phyloP scores from a whole-genome alignment of 257 asterid genomes.

The Vinca minor region DNA sequence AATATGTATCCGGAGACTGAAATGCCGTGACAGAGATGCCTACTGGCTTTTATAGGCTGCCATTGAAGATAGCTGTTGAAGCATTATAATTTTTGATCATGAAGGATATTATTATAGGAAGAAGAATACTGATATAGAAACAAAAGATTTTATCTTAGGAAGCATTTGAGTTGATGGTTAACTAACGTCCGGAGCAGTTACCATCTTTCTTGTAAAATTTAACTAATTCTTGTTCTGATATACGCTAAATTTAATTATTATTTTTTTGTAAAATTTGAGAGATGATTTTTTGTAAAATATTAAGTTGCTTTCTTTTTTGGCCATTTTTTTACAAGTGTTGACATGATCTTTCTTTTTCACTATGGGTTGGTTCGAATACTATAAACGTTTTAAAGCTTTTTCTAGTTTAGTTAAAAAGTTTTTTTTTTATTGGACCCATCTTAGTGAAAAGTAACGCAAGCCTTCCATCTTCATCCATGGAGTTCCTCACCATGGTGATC shows the following conservation, averaged over 20 bases:
- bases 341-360: too few relatives aligned
- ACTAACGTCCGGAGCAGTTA: neutral
- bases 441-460: too few relatives aligned
- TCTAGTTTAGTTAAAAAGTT: too few relatives aligned
- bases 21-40: neutral
- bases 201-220: neutral
- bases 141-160: neutral
- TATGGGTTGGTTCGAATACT: too few relatives aligned
- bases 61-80: neutral
- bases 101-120: neutral
- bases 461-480: too few relatives aligned
- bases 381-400: too few relatives aligned
- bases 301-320: too few relatives aligned
- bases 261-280: neutral
- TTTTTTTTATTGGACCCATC: too few relatives aligned
- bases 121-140: neutral
- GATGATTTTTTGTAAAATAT: neutral
- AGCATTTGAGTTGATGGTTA: neutral
- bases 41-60: neutral
- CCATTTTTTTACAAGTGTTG: too few relatives aligned
- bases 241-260: neutral
- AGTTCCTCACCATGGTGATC: too few relatives aligned
- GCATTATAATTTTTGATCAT: neutral
- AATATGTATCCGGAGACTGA: constrained; percentile 61
- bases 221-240: neutral